Percentiles rank a stretch among this genome's conserved stretches.
These are phyloP conservation scores for Trypanosoma avium DNA, from an alignment of 208 protist genomes.

Conservation along the genomic window DNA sequence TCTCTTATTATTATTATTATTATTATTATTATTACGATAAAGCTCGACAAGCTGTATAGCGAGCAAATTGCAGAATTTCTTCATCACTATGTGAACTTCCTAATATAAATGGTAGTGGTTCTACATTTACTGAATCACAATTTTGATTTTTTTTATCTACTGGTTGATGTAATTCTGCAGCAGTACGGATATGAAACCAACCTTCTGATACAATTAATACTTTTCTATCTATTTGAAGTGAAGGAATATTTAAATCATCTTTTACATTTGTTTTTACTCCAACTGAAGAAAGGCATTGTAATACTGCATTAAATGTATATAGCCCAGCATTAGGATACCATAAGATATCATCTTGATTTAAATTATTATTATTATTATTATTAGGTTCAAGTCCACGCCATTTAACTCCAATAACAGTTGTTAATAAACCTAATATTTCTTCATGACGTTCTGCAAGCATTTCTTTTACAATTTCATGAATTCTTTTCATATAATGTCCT, in stretches of 20 bases:
- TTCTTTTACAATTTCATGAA: constrained; percentile 16
- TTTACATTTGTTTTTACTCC: neutral
- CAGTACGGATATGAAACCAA: constrained; percentile 60
- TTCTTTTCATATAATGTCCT: constrained; percentile 23
- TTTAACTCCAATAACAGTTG: constrained; percentile 45
- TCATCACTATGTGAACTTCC: constrained; percentile 38
- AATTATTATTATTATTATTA: neutral
- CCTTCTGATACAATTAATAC: constrained; percentile 63
- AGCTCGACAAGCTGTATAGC: constrained; percentile 42
- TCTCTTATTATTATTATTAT: neutral
- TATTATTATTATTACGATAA: neutral
- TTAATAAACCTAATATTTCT: constrained; percentile 47
- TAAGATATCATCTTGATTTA: constrained; percentile 19
- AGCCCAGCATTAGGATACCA: constrained; percentile 61
- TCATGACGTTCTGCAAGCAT: constrained; percentile 20
- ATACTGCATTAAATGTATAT: constrained; percentile 54
- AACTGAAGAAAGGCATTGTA: constrained; percentile 34
- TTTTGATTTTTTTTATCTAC: neutral
- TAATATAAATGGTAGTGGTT: constrained; percentile 61
- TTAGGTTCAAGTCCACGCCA: constrained; percentile 7
- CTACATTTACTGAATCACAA: constrained; percentile 25
- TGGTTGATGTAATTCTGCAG: constrained; percentile 37
- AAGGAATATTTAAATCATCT: neutral
- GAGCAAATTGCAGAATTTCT: constrained; percentile 53
- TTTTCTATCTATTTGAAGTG: constrained; percentile 25